These are phyloP conservation scores for Metarhizium album DNA, from an alignment of 2,329 filamentous ascomycete genomes.

Conservation along the genomic window DNA sequence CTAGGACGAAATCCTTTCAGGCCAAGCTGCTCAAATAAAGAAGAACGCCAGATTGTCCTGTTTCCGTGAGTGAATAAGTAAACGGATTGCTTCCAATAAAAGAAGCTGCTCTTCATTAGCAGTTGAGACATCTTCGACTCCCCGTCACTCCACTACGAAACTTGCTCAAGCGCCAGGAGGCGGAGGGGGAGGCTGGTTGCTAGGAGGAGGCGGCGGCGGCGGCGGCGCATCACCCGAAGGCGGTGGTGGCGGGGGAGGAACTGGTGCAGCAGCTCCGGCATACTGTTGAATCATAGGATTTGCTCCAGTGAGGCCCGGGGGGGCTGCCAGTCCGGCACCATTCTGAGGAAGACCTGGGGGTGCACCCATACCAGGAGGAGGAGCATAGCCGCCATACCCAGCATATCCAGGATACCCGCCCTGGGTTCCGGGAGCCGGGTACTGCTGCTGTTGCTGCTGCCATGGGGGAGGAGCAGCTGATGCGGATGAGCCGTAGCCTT, in stretches of 20 bases:
- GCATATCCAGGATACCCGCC: conserved; percentile 47
- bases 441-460: conserved; percentile 25
- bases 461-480: conserved; percentile 29
- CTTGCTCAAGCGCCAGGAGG: conserved; percentile 36
- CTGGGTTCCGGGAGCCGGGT: conserved; percentile 41
- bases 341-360: conserved; percentile 30
- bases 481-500: conserved; percentile 14
- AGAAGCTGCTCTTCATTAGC: conserved; percentile 1
- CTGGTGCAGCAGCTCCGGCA: conserved; percentile 40
- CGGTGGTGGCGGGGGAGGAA: conserved; percentile 51
- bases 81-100: not conserved
- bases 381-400: conserved; percentile 37
- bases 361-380: conserved; percentile 28
- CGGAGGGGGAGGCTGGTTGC: conserved; percentile 52
- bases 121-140: not conserved
- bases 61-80: not conserved
- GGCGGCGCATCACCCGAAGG: conserved; percentile 36
- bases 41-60: not conserved
- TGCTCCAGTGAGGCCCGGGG: conserved; percentile 46
- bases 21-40: not conserved
- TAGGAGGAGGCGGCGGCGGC: conserved; percentile 54
- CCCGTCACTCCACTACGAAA: not conserved
- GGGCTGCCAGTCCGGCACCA: conserved; percentile 39
- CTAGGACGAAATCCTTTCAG: not conserved
- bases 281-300: conserved; percentile 60